These are phyloP conservation scores for Brassica carinata DNA, from an alignment of 345 rosid species.

Conservation along the genomic window DNA sequence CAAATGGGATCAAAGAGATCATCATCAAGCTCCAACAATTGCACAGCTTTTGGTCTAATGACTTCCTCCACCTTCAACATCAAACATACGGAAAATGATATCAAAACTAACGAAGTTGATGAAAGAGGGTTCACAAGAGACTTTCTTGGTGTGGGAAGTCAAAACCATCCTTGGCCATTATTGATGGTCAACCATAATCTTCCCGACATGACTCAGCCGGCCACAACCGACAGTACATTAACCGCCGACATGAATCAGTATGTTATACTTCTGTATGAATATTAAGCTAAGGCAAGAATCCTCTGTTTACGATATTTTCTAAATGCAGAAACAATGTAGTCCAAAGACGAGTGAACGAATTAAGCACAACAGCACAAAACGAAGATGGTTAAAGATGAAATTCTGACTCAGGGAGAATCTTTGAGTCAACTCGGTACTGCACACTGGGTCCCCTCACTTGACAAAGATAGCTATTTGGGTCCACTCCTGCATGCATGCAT, in stretches of 20 bases:
- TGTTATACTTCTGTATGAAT: not conserved
- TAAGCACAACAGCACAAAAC: not conserved
- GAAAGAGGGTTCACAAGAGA: constrained; percentile 60
- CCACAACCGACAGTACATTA: constrained; percentile 40
- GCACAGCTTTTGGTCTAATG: constrained; percentile 39
- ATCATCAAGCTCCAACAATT: constrained; percentile 16
- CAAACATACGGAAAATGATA: constrained; percentile 13
- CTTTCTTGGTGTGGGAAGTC: constrained; percentile 66
- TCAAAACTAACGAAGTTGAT: constrained; percentile 25
- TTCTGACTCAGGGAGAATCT: constrained; percentile 44
- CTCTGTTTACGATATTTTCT: constrained; percentile 19
- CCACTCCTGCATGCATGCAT: constrained; percentile 36
- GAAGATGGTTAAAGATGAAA: constrained; percentile 5
- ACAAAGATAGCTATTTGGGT: constrained; percentile 31
- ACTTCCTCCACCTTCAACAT: constrained; percentile 27
- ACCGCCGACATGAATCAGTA: constrained; percentile 25
- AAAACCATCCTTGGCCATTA: constrained; percentile 31
- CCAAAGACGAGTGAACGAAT: not conserved
- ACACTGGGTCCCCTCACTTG: constrained; percentile 26
- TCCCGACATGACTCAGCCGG: constrained; percentile 35
- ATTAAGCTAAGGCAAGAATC: not conserved
- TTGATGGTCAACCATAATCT: constrained; percentile 50
- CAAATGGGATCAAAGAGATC: constrained; percentile 80
- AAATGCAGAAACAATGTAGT: constrained; percentile 15
- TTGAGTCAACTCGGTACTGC: constrained; percentile 29